Base-by-base conservation (phyloP, 768 basidiomycete genomes). In the Solioccasus polychromus region DNA sequence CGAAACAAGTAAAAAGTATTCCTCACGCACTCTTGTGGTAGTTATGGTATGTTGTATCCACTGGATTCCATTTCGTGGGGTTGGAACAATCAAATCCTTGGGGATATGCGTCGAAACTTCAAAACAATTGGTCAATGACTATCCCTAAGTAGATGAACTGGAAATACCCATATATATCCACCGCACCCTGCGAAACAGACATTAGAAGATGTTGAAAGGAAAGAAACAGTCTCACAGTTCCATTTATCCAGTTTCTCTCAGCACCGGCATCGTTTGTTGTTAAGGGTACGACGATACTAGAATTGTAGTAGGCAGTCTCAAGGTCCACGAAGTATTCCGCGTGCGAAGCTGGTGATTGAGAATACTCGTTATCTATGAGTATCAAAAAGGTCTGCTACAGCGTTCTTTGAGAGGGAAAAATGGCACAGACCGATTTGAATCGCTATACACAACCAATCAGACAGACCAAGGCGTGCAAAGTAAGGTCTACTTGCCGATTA, bases 71-170 rank as follows among this genome's bases (percentile, higher is more conserved):
- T 0, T 50, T 58, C 2, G 70, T 68, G 2, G 89, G 86, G 49
- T 85, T 75, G 0, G 86, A 86, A 60, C 89, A 92, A 55, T 92
- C 88, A 54, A 88, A 91, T 1, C 75, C 71, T 70, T 90, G 86
- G 1, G 87, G 86, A 49, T 90, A 90, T 0, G 78, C 75, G 55
- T 89, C 88, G 47, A 82, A 57, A 14, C 78, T 78, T 45, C 29
- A 3, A 42, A 31, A 24, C 2, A 37, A 45, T 24, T 37, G 23
- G 19, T 50, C 39, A 47, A 41, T 18, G 1, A 11, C 30, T 32
- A 18, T 6, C 11, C 12, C 8, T 10, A 20, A 19, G 24, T 7
- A 34, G 17, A 25, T 3, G 32, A n/a, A 15, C 9, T 24, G 19
- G 11, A 37, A 45, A 57, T 68, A 82, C 82, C 87, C 87, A 54